phyloP scores from a whole-genome alignment of 306 rosid genomes.

The Fragaria iinumae region DNA sequence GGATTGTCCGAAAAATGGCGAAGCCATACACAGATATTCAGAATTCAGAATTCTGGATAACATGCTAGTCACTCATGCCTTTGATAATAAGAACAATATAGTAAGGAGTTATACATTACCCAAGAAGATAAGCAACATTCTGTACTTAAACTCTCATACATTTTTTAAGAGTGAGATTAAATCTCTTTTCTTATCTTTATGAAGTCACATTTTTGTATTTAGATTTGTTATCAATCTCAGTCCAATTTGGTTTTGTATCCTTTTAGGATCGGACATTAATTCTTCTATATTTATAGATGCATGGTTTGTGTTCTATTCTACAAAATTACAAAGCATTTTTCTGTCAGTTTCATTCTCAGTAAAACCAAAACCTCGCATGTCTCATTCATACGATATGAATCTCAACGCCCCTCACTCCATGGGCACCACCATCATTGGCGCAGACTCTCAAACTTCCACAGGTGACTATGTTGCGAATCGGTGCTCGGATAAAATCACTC shows the following conservation, averaged over 20 bases:
- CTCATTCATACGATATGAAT: constrained; percentile 33
- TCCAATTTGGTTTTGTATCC: too few species aligned
- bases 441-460: constrained; percentile 96
- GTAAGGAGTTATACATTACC: background rate
- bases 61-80: background rate
- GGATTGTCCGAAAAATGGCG: background rate
- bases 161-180: background rate
- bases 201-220: background rate
- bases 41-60: too few species aligned
- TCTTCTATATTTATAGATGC: too few species aligned
- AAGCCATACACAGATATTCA: background rate
- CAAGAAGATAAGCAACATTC: background rate
- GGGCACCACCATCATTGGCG: constrained; percentile 97
- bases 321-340: too few species aligned
- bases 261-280: too few species aligned
- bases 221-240: too few species aligned
- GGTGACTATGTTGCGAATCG: constrained; percentile 93
- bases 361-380: background rate
- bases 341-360: too few species aligned
- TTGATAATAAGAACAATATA: background rate
- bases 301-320: too few species aligned
- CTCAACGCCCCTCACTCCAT: constrained; percentile 80
- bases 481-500: constrained; percentile 84
- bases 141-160: background rate
- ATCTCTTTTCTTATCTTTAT: background rate